Percentiles rank a stretch among this genome's conserved stretches.
Evolutionary conservation across 75 land plant genomes (phyloP).

Genomic region (Picea glauca): DNA sequence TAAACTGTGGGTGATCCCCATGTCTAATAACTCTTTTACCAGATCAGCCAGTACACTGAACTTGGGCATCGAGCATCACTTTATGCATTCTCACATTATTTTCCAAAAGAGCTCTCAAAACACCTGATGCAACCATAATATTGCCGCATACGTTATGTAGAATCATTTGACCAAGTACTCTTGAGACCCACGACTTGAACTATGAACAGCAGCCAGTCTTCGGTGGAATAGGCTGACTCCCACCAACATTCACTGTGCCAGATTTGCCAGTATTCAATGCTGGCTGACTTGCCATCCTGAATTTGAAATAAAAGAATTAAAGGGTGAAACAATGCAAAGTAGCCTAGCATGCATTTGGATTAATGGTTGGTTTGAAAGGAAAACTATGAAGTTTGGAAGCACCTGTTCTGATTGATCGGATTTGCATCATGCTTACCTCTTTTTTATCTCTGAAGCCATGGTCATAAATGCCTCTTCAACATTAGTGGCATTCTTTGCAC

Average conservation of each 20-base stretch:
- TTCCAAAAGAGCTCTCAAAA: slow-evolving; percentile 8
- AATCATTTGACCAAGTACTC: not conserved
- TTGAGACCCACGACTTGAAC: not conserved
- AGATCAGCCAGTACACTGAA: not conserved
- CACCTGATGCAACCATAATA: not conserved
- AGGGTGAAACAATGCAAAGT: not conserved
- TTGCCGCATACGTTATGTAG: not conserved
- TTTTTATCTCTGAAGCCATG: slow-evolving; percentile 46
- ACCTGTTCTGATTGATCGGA: not conserved
- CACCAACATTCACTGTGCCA: slow-evolving; percentile 25
- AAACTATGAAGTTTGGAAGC: not conserved
- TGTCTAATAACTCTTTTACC: not conserved
- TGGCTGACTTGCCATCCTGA: slow-evolving; percentile 51
- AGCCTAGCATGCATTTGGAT: not conserved
- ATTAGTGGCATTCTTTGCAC: slow-evolving; percentile 56
- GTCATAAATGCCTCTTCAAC: slow-evolving; percentile 69
- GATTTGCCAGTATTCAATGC: slow-evolving; percentile 38
- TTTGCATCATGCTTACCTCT: slow-evolving; percentile 1
- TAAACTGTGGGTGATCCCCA: not conserved
- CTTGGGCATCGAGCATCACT: not conserved
- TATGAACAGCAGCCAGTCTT: slow-evolving; percentile 34
- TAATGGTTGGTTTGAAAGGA: not conserved
- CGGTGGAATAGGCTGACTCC: slow-evolving; percentile 30
- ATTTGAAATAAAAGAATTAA: not conserved
- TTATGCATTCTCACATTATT: not conserved